Conservation (phyloP, 2,329 filamentous ascomycete species). For the Fusarium burgessii region DNA sequence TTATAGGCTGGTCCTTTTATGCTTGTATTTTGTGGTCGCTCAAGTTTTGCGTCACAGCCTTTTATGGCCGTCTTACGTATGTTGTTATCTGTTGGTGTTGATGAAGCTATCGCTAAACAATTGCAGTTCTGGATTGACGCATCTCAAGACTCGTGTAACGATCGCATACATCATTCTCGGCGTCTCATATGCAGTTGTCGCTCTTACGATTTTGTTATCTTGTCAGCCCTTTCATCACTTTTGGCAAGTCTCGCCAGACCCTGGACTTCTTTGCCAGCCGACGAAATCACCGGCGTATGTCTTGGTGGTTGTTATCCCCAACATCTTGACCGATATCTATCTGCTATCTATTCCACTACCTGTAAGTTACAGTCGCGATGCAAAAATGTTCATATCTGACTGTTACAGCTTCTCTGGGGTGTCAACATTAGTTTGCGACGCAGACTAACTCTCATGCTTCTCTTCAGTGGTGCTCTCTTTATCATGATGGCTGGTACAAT, state of each 20-base stretch:
- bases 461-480: conserved; percentile 39
- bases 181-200: conserved; percentile 27
- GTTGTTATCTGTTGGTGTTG: neutral
- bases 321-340: conserved; percentile 37
- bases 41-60: conserved; percentile 47
- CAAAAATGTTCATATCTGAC: neutral
- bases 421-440: conserved; percentile 41
- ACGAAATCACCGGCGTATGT: conserved; percentile 41
- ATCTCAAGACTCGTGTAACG: conserved; percentile 25
- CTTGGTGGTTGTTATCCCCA: conserved; percentile 37
- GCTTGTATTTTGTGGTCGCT: conserved; percentile 48
- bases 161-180: conserved; percentile 36
- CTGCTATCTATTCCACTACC: conserved; percentile 35
- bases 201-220: conserved; percentile 25
- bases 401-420: conserved; percentile 35
- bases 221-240: conserved; percentile 57
- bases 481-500: conserved; percentile 43
- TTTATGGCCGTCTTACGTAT: conserved; percentile 49
- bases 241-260: conserved; percentile 62
- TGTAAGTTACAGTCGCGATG: neutral
- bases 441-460: conserved; percentile 37
- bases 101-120: neutral
- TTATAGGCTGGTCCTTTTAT: conserved; percentile 50
- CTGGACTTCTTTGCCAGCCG: conserved; percentile 30
- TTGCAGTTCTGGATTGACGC: conserved; percentile 31